Evolutionary conservation across 805 yeast genomes (phyloP), one percentile per base, ranked within the genome.

Genomic region (Candida coleopterorum): DNA sequence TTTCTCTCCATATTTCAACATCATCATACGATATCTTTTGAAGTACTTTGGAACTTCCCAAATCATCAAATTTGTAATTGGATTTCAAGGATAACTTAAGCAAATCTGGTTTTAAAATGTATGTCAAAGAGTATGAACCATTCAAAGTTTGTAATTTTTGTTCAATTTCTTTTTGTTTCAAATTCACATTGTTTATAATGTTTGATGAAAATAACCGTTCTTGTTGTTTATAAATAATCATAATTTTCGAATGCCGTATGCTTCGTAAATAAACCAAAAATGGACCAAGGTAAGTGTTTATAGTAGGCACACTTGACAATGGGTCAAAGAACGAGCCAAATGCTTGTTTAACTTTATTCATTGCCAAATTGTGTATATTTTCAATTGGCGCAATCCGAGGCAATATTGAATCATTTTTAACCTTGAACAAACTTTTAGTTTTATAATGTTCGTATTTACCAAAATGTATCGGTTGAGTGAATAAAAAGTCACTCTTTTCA

Each of bases 211-310:
- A 54, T 9, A 64, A 50, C 14, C 54, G 41, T 29, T 55, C 53
- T 29, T 40, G 42, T 36, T 58, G 60, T 29, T 49, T 47, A 16
- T 63, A 46, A 11, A 64, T 43, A 11, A 64, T 39, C 1, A 56
- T 34, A 6, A 63, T 44, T 3, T 70, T 69, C 1, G 68, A 49
- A 7, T 43, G 36, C 12, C 22, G 34, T 12, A 64, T 40, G 17
- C 25, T 17, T 20, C 23, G 21, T 15, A 27, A 20, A 22, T 29
- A 30, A 20, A 10, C 23, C 10, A 21, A 18, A 12, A 28, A 30
- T 9, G 34, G 9, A 3, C 21, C 14, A 21, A 23, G 38, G 14
- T 10, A 24, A 3, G 28, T 18, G 10, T 24, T 8, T 10, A 25
- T 9, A 5, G 30, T 24, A 3, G 40, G 36, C 6, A 37, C 18